Percentiles rank a stretch among this genome's conserved stretches.
phyloP scores from a whole-genome alignment of 2,329 filamentous ascomycete genomes.

The Fusarium staphyleae region DNA sequence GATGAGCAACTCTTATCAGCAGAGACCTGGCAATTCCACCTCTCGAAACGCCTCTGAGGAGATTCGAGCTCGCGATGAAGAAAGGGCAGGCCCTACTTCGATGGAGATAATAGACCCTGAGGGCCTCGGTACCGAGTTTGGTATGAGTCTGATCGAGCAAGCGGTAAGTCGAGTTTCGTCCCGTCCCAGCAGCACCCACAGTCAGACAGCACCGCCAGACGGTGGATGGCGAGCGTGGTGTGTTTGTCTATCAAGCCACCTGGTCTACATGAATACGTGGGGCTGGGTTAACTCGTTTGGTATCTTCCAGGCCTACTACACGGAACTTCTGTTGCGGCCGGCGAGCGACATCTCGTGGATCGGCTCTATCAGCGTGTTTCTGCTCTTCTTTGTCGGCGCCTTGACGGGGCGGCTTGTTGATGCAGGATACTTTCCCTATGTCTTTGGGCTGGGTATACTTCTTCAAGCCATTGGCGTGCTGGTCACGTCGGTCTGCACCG shows the following conservation, averaged over 20 bases:
- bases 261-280: constrained; percentile 61
- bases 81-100: background rate
- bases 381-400: constrained; percentile 61
- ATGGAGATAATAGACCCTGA: background rate
- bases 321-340: constrained; percentile 46
- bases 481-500: constrained; percentile 50
- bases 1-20: too few relatives aligned
- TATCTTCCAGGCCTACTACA: constrained; percentile 63
- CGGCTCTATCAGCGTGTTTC: constrained; percentile 58
- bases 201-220: constrained; percentile 53
- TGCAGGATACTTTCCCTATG: constrained; percentile 56
- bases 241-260: constrained; percentile 43
- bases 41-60: background rate
- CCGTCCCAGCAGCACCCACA: background rate
- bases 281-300: constrained; percentile 64
- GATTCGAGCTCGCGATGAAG: background rate
- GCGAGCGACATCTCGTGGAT: constrained; percentile 61
- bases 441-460: constrained; percentile 50
- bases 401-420: constrained; percentile 60
- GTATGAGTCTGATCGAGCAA: constrained; percentile 17
- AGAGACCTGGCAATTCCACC: too few relatives aligned
- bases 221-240: constrained; percentile 58
- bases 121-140: constrained; percentile 6
- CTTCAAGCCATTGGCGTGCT: constrained; percentile 58
- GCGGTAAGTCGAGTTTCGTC: background rate